Base-by-base conservation (phyloP, 305 asterid species). In the Striga hermonthica region DNA sequence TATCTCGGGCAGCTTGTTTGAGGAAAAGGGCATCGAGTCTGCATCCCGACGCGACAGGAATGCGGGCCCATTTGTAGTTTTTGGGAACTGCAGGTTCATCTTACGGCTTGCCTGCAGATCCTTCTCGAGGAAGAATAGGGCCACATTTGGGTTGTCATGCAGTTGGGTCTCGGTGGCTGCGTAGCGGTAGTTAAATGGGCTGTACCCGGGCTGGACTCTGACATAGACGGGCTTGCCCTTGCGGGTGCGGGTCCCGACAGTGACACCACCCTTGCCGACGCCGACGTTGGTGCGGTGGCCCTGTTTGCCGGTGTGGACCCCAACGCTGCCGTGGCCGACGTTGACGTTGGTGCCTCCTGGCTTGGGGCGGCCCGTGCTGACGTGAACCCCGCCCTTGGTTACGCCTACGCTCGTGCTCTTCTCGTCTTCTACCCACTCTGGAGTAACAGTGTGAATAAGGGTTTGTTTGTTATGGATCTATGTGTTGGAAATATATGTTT, bases 131-230 rank as follows among this genome's bases (percentile, higher is more conserved):
- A 88, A 88, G 82, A 91, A 89, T 8, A 86, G 85, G 47, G 92
- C 90, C 10, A 78, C 81, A 65, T 78, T 77, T 12, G 90, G 87
- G 72, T 82, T 62, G 37, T 89, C 88, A 5, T 80, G 80, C 55
- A 86, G 81, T 76, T 89, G 96, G 60, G 95, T 81, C 5, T 84
- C 83, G 0, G 84, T 49, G 43, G 95, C 95, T 4, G 90, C 98
- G 31, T 89, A 83, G 3, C 0, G 0, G 82, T 89, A 91, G 0
- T 0, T 0, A 66, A 85, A 86, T 0, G 96, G 98, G 8, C 9
- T 8, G 0, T n/a, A 11, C 3, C 79, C 75, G 0, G 82, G 80
- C 0, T 8, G 1, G 45, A 82, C 89, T 4, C 72, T 57, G 11
- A 86, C 90, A 11, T 62, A 15, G 4, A 82, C 82, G 0, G 86